Base-by-base conservation (phyloP, 345 rosid species). In the Trapa bicornis region DNA sequence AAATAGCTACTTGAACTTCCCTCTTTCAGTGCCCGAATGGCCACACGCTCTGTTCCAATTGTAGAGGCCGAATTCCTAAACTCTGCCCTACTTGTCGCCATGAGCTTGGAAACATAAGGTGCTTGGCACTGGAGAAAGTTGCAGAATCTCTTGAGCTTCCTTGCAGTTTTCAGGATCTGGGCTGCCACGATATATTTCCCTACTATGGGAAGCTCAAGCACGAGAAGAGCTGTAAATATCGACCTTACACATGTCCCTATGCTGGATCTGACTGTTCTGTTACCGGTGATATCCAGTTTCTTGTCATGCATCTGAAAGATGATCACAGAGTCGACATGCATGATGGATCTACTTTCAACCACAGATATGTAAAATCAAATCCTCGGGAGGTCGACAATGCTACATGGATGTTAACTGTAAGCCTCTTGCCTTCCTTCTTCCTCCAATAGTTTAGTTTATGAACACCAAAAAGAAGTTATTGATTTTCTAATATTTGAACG, bases 271-370 rank as follows among this genome's bases (percentile, higher is more conserved):
- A 89, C 80, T 92, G 98, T 75, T 80, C 89, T 56, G 80, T 86
- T 74, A 79, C 85, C 2, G 98, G 96, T 68, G 96, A 88, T 67
- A 88, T 92, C 63, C 85, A 85, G 15, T 68, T 64, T 13, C 93
- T 92, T 33, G 89, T 84, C 53, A 61, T 62, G 69, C 98, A 92
- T 80, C 94, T 92, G 47, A 85, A 80, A 79, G 81, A 85, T 75
- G 91, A 89, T 60, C 98, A 92, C 84, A 88, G 85, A 75, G 98
- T 92, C 67, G 97, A 92, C 74, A 85, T 88, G 97, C 97, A 89
- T 63, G 84, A 86, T 61, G 96, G 98, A 0, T 81, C 88, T 67
- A 84, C 89, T 22, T 92, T 89, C 80, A 89, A 88, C 75, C 96
- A 92, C 74, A 80, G 93, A 74, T 92, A 92, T 75, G 96, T 89